Evolutionary conservation across 1,284 basidiomycete genomes (phyloP), one percentile per base, ranked within the genome.

Genomic region (Kwoniella shivajii): DNA sequence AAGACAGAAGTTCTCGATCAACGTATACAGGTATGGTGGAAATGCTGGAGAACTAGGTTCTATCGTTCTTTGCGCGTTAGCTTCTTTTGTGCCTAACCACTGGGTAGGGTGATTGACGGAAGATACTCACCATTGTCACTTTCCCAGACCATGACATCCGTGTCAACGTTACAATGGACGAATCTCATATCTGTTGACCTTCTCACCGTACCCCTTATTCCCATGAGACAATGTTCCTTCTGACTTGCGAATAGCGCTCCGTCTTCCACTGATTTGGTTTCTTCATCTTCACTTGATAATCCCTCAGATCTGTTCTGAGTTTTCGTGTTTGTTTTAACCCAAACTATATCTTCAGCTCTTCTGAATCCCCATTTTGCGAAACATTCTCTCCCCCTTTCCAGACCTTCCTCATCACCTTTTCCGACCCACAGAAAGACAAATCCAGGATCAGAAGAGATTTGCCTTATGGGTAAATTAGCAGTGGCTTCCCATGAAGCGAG

Each of bases 361-460:
- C 95, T 81, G 74, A 95, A 99, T 0, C 95, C 95, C 95, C 95
- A 99, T 70, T 86, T 88, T 1, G 88, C 87, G 44, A 98, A 82
- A 33, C 95, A 82, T 72, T 98, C 95, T 36, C 95, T 82, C 0
- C 96, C 95, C 31, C 88, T 83, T 76, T 99, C 96, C 6, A 99
- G 82, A 0, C 93, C 96, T 47, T 93, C 91, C 2, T 87, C 87
- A 14, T 89, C 88, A 1, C 92, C 93, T 56, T 86, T 88, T 3
- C 95, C 96, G 1, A 98, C 93, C 95, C 96, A 99, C 50, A 99
- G 81, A 72, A 97, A 95, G 13, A 99, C 84, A 66, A 97, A 99
- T 33, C 88, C 88, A 0, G 92, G 93, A 67, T 95, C 94, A 0
- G 92, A 88, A 0, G 91, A 89, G 20, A 98, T 83, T 31, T 85